Conservation (phyloP, 129 eudicot genomes). For the Flaveria brownii region DNA sequence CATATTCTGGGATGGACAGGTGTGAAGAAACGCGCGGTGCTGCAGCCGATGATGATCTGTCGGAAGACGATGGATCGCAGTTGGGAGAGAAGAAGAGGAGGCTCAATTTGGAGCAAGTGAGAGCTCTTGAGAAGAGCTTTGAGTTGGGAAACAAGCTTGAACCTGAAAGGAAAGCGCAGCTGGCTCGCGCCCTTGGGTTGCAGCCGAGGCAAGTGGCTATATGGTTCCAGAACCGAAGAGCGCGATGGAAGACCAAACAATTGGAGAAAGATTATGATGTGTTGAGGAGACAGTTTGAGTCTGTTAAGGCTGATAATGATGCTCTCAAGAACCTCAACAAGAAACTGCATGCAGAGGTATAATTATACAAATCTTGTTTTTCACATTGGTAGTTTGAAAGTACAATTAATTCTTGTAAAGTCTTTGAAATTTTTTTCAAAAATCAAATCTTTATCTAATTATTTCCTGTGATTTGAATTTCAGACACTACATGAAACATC, state of each 20-base stretch:
- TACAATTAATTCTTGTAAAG: neutral
- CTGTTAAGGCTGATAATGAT: conserved; percentile 82
- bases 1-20: conserved; percentile 72
- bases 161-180: conserved; percentile 79
- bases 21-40: conserved; percentile 56
- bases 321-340: conserved; percentile 74
- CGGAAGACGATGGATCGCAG: conserved; percentile 79
- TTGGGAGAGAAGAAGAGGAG: conserved; percentile 90
- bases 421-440: neutral
- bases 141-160: conserved; percentile 81
- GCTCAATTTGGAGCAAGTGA: conserved; percentile 79
- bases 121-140: conserved; percentile 85
- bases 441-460: neutral
- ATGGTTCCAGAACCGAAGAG: conserved; percentile 96
- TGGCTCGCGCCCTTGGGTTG: conserved; percentile 79
- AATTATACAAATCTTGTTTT: neutral
- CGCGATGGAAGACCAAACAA: conserved; percentile 96
- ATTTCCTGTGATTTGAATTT: too few relatives aligned
- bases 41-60: conserved; percentile 62
- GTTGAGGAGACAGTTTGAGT: conserved; percentile 77
- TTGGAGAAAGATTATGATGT: conserved; percentile 77
- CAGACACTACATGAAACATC: too few relatives aligned
- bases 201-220: conserved; percentile 90
- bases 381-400: neutral
- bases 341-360: conserved; percentile 87